A percentile compares a stretch with the other conserved stretches of the same genome.
phyloP scores from a whole-genome alignment of 257 asterid species.

The Solanum habrochaites region DNA sequence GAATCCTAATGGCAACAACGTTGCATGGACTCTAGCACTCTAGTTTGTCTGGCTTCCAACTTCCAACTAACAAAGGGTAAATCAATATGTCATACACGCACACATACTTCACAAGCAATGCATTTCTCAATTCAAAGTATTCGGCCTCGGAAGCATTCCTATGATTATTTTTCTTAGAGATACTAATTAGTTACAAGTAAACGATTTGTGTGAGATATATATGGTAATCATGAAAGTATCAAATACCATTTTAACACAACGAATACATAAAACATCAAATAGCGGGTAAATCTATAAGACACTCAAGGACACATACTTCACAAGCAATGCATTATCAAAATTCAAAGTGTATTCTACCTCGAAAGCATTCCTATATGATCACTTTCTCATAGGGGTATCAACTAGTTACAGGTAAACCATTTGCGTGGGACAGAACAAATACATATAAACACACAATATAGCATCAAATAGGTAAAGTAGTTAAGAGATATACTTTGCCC shows the following conservation, averaged over 20 bases:
- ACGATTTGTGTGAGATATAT: background rate
- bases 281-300: background rate
- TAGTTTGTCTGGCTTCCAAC: background rate
- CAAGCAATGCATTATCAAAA: background rate
- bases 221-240: background rate
- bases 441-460: background rate
- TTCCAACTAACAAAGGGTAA: background rate
- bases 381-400: background rate
- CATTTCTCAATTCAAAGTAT: background rate
- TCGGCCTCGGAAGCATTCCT: background rate
- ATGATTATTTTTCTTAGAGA: background rate
- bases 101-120: background rate
- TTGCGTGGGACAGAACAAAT: background rate
- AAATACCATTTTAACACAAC: background rate
- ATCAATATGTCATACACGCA: background rate
- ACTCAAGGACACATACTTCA: background rate
- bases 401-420: background rate
- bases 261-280: background rate
- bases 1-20: background rate
- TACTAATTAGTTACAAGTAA: background rate
- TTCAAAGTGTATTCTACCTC: background rate
- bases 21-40: background rate
- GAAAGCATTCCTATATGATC: background rate
- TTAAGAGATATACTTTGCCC: constrained; percentile 64
- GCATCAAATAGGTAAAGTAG: background rate